Percentiles rank a stretch among this genome's conserved stretches.
Evolutionary conservation across 2,329 filamentous ascomycete species (phyloP).

Genomic region (Amauroascus niger): DNA sequence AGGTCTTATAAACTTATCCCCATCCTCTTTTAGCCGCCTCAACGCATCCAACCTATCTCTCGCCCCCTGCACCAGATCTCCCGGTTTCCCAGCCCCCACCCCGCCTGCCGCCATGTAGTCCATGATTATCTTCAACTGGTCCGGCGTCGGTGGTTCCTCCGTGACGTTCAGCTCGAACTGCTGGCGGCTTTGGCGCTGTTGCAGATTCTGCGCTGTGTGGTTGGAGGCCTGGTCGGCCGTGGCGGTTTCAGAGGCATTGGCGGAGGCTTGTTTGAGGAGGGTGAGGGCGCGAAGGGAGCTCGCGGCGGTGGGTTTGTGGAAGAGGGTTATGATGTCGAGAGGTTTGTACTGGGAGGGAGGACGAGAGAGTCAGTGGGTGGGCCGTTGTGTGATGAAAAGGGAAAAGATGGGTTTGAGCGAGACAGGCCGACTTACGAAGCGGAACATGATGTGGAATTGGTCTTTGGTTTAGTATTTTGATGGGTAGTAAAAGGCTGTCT

Average conservation of each 20-base stretch:
- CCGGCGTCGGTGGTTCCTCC: constrained; percentile 66
- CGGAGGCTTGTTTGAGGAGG: constrained; percentile 70
- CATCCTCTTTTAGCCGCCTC: constrained; percentile 62
- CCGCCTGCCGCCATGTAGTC: constrained; percentile 65
- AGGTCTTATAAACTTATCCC: constrained; percentile 59
- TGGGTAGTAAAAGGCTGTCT: not conserved
- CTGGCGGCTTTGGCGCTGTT: constrained; percentile 38
- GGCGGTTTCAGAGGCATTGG: constrained; percentile 55
- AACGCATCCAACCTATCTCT: constrained; percentile 65
- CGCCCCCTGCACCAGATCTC: constrained; percentile 65
- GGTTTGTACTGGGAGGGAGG: constrained; percentile 54
- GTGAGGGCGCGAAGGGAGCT: constrained; percentile 64
- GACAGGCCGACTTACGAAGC: not conserved
- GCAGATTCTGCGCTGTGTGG: constrained; percentile 49
- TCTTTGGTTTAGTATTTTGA: no score
- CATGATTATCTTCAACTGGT: constrained; percentile 74
- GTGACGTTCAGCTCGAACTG: constrained; percentile 84
- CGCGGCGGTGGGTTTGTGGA: constrained; percentile 70
- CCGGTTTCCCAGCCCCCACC: constrained; percentile 55
- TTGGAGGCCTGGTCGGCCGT: constrained; percentile 62
- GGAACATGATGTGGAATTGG: not conserved
- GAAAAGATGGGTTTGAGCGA: constrained; percentile 6
- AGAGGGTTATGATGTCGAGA: constrained; percentile 88
- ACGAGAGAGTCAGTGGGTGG: not conserved
- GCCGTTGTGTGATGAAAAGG: not conserved